Evolutionary conservation across 768 basidiomycete species (phyloP), one percentile per base, ranked within the genome.

Genomic region (Suillus ampliporus): DNA sequence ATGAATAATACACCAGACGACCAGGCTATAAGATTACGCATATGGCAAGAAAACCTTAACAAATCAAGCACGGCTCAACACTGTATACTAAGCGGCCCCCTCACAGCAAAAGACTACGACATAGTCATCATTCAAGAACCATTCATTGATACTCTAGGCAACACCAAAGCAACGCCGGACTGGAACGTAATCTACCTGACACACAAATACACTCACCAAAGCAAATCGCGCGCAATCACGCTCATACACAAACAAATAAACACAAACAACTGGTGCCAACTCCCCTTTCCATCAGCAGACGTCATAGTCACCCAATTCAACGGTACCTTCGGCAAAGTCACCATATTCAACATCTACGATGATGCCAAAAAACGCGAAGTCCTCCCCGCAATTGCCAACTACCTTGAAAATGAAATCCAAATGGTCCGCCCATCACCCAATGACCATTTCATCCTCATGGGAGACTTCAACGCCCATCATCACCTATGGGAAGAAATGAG

Each of bases 41-140:
- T 76, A 7, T 70, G 68, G 67, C 74, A 76, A 61, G 71, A 73
- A 31, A 78, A 77, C 37, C n/a, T 73, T 6, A 66, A 67, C 63
- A 73, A 71, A 21, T 77, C 74, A 0, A n/a, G 26, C 2, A 60
- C 19, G 0, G 65, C 71, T 0, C 71, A 71, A 44, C 46, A 53
- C 9, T 64, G 64, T 14, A 15, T 74, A 0, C 52, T 76, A 0
- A 64, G 71, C 54, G 47, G 58, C 14, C 11, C 31, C 17, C 1
- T 51, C 15, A 40, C 40, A 15, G 35, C 56, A 6, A 35, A 43
- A 1, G 31, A 61, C 14, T 63, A 56, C 56, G 62, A 63, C 13
- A 9, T 63, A 1, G n/a, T 63, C 2, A 23, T 56, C 1, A 34
- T 63, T 6, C 62, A 58, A 35, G 62, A 63, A 58, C 62, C 62